Evolutionary conservation across 164 flowering plant species (phyloP).

Genomic region (Taxillus chinensis): DNA sequence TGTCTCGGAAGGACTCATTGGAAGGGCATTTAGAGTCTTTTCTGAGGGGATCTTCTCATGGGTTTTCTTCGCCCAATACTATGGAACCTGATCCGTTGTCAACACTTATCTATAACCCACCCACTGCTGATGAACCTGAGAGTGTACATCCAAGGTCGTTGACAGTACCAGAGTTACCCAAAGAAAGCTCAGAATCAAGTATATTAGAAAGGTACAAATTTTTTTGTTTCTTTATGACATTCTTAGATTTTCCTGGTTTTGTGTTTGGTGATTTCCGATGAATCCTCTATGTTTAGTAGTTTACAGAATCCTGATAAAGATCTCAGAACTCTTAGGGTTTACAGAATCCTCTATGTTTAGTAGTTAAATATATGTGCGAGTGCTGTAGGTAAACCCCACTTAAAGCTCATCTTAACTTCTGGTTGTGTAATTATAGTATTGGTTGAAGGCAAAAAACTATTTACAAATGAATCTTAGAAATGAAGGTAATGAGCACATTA

Average conservation of each 20-base stretch:
- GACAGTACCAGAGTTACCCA: constrained; percentile 11
- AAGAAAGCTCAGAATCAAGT: constrained; percentile 13
- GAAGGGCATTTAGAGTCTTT: constrained; percentile 20
- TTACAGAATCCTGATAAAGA: not conserved
- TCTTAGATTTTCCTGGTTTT: not conserved
- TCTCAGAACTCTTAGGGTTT: no score
- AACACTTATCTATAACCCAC: constrained; percentile 22
- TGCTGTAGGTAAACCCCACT: no score
- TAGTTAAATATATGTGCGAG: no score
- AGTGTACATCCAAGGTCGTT: constrained; percentile 14
- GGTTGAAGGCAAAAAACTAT: no score
- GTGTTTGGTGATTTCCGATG: not conserved
- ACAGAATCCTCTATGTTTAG: no score
- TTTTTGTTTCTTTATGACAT: not conserved
- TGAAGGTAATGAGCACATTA: no score
- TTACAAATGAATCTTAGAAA: no score
- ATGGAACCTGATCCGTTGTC: constrained; percentile 33
- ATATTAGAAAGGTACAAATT: constrained; percentile 21
- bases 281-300: not conserved
- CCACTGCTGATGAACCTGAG: constrained; percentile 14
- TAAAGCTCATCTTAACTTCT: no score
- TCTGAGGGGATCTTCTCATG: constrained; percentile 14
- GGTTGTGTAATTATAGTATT: no score
- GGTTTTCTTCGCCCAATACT: constrained; percentile 17
- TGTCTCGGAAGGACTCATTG: constrained; percentile 25